Evolutionary conservation across 257 asterid species (phyloP), one percentile per base, ranked within the genome.

Genomic region (Petunia secreta): DNA sequence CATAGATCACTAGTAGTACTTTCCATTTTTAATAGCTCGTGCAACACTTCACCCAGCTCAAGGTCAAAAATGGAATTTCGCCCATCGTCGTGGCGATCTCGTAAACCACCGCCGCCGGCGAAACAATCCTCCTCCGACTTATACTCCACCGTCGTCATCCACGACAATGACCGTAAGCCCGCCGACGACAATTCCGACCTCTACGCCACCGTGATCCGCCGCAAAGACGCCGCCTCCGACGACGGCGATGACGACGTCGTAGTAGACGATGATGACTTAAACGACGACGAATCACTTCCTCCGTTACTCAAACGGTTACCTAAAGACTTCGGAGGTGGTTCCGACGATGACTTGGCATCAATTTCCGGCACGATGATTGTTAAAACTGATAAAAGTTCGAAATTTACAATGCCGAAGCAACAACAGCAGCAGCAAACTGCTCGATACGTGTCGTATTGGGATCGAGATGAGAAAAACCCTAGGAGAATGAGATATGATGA

Each of bases 351-450:
- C 59, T 80, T 14, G 78, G 75, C 80, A 41, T 90, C 97, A 6
- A 82, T 89, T 73, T 92, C 97, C 75, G 99, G 97, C 0, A 95
- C 98, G 10, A 86, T 95, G 93, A 91, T 95, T 69, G 94, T 93
- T 38, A 95, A 89, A 81, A 80, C 90, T 7, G 90, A 87, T 74
- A 81, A 89, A 55, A 91, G 83, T 68, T 79, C 66, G 8, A 82
- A 46, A 66, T 74, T 58, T 40, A 9, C 41, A 1, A 34, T 43
- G 9, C 60, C 77, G 1, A 71, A 71, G 25, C 8, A 5, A 46
- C 76, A 69, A 46, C 76, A 8, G 39, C 76, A 65, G 1, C 75
- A 75, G 68, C 59, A 41, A 37, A 63, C 64, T 71, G 60, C 53
- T 79, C 62, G 52, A 36, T 66, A 77, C 38, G 60, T 80, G 82